phyloP scores from a whole-genome alignment of 1,284 basidiomycete genomes.

The Bondarzewia mesenterica region DNA sequence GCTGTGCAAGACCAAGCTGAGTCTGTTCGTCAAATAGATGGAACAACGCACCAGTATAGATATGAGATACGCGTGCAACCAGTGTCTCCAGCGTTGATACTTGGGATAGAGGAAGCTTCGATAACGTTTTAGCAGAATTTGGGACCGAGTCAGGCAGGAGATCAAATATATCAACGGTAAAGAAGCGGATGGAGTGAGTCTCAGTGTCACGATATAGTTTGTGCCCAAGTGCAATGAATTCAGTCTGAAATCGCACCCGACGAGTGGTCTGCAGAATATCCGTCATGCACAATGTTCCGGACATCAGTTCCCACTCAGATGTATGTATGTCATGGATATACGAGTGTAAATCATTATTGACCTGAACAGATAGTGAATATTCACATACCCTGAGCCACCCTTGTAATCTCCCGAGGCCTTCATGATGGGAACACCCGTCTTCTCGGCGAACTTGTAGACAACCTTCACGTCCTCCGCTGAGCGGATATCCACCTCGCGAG shows the following conservation, averaged over 20 bases:
- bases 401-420: conserved; percentile 35
- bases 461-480: conserved; percentile 22
- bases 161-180: conserved; percentile 17
- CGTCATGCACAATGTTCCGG: conserved; percentile 15
- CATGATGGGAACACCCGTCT: conserved; percentile 26
- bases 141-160: conserved; percentile 1
- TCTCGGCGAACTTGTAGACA: conserved; percentile 24
- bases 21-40: conserved; percentile 19
- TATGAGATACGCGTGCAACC: conserved; percentile 11
- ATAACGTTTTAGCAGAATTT: neutral
- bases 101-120: neutral
- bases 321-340: conserved; percentile 13
- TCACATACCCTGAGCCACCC: conserved; percentile 28
- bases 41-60: conserved; percentile 17
- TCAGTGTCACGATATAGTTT: conserved; percentile 15
- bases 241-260: conserved; percentile 17
- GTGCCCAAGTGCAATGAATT: conserved; percentile 18
- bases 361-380: neutral
- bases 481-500: conserved; percentile 16
- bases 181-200: conserved; percentile 15
- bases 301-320: conserved; percentile 21
- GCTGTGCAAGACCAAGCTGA: conserved; percentile 16
- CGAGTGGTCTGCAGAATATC: conserved; percentile 14
- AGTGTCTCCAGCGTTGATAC: conserved; percentile 12
- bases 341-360: neutral